A percentile compares a stretch with the other conserved stretches of the same genome.
Conservation (phyloP, 495 filamentous ascomycete genomes). For the Aspergillus biplanus region DNA sequence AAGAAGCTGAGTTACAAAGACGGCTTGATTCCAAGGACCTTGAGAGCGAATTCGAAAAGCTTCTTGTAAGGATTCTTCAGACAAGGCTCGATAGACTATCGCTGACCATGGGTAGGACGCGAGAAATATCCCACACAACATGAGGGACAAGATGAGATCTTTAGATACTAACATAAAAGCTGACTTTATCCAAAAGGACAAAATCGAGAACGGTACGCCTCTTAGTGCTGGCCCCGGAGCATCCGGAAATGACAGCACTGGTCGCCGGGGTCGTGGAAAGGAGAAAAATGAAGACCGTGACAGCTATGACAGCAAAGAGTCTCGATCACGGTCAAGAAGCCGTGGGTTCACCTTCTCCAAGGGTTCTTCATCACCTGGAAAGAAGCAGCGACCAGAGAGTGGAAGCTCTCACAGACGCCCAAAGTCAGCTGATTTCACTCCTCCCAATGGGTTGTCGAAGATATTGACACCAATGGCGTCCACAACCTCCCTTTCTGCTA, state of each 20-base stretch:
- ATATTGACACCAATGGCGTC: conserved; percentile 48
- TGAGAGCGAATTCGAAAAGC: conserved; percentile 54
- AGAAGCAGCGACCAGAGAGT: conserved; percentile 56
- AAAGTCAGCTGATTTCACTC: conserved; percentile 46
- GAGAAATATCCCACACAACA: conserved; percentile 89
- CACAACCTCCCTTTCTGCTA: conserved; percentile 46
- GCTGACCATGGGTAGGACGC: conserved; percentile 66
- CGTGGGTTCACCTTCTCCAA: conserved; percentile 77
- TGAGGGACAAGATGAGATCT: conserved; percentile 90
- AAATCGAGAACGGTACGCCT: conserved; percentile 60
- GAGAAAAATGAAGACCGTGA: conserved; percentile 41
- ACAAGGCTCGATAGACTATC: not conserved
- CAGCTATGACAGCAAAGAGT: conserved; percentile 54
- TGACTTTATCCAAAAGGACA: conserved; percentile 90
- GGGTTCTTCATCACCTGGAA: conserved; percentile 58
- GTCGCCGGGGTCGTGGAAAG: conserved; percentile 48
- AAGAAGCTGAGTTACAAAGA: conserved; percentile 45
- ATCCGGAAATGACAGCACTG: conserved; percentile 36
- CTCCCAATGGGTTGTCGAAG: conserved; percentile 51
- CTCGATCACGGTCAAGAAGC: conserved; percentile 66
- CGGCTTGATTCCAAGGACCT: conserved; percentile 50
- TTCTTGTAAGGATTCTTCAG: conserved; percentile 39
- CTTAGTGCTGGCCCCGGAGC: conserved; percentile 36
- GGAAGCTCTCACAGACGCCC: conserved; percentile 43
- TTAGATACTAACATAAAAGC: conserved; percentile 88